Conservation (phyloP, 148 eudicot species). For the Cornus controversa region DNA sequence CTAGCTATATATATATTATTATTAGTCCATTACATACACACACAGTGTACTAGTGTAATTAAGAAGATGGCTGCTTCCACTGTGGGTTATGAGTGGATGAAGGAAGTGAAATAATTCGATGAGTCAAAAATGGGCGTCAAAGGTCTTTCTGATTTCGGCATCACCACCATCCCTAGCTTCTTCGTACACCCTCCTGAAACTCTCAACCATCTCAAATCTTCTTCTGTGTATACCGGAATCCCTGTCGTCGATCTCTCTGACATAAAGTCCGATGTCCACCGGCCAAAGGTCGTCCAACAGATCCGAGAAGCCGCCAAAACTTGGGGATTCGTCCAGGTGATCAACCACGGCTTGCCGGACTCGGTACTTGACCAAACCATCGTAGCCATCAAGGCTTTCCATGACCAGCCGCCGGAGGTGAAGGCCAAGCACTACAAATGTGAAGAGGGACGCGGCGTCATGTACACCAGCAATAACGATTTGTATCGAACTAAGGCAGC, state of each 20-base stretch:
- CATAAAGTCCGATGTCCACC: background rate
- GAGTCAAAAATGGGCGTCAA: constrained; percentile 15
- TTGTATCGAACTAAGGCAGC: constrained; percentile 12
- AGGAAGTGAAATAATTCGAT: constrained; percentile 15
- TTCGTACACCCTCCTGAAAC: constrained; percentile 14
- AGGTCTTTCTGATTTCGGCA: constrained; percentile 16
- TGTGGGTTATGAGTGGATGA: background rate
- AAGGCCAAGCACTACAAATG: constrained; percentile 5
- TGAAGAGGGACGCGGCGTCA: background rate
- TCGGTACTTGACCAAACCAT: background rate
- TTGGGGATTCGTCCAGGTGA: constrained; percentile 14
- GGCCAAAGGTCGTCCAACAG: background rate
- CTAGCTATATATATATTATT: no score
- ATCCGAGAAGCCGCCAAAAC: background rate
- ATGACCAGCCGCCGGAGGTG: background rate
- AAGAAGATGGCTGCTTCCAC: background rate
- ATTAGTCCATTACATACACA: no score
- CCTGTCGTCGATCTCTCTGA: constrained; percentile 8
- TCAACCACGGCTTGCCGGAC: constrained; percentile 2
- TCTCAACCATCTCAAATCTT: background rate
- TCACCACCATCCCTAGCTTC: constrained; percentile 11
- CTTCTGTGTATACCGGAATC: background rate
- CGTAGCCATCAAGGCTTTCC: constrained; percentile 1
- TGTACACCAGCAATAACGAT: constrained; percentile 2
- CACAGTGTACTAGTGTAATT: no score